Evolutionary conservation across 1,139 yeast genomes (phyloP), one percentile per base, ranked within the genome.

Genomic region (Debaryomycetaceae sp.): DNA sequence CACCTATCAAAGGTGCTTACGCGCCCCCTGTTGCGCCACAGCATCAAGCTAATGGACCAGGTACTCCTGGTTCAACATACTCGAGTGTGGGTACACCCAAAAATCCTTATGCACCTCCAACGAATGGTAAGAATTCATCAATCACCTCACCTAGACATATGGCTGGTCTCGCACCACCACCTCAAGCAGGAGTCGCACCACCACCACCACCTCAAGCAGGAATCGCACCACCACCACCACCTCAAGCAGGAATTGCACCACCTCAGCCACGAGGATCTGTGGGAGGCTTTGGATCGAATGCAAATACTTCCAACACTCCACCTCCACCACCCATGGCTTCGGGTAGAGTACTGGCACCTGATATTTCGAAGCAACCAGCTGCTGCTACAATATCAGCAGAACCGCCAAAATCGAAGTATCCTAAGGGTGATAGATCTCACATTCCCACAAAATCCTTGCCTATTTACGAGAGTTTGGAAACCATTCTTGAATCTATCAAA

Each of bases 351-450:
- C 3, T 7, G 31, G 31, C 31, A 27, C 31, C 8, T 27, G 11
- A 27, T 27, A 27, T 27, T 17, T 39, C 52, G 11, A 49, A 55
- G 17, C 48, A 52, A 6, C 52, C 55, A 24, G 54, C 59, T n/a
- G 54, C 59, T n/a, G 55, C 59, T n/a, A 8, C 24, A 13, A 17
- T 13, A 42, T 62, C 54, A 20, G 43, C 43, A 6, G 49, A 40
- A 35, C 57, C 57, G 14, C 52, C 44, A 14, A 55, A 62, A 43
- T 66, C 73, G 13, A 78, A 72, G 52, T 72, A 78, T 57, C 89
- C 91, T 36, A 59, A 80, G 8, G 93, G 91, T 27, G 93, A 85
- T 59, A 77, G 91, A 56, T 64, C 78, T 2, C 93, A 85, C 57
- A 85, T 88, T 49, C 79, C 90, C 2, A 76, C 68, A 5, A 72